Percentiles rank a stretch among this genome's conserved stretches.
These are phyloP conservation scores for Colletotrichum sublineola DNA, from an alignment of 2,329 filamentous ascomycete genomes.

Conservation along the genomic window DNA sequence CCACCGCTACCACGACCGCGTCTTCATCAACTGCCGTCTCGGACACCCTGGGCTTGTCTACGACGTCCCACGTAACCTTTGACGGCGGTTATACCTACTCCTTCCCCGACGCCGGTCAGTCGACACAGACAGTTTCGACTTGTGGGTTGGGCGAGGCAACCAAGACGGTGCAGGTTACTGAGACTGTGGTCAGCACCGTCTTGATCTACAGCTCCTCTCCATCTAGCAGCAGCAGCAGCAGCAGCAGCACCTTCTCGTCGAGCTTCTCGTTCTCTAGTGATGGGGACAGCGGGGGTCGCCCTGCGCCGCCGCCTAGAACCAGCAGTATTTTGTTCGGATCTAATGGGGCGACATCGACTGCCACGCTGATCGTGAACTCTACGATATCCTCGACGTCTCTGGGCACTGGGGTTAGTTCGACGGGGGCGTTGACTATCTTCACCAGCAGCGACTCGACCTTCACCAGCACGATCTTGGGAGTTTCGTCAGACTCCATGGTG, in stretches of 20 bases:
- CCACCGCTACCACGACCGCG: too few species aligned
- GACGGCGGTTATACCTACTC: conserved; percentile 32
- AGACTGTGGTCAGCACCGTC: conserved; percentile 27
- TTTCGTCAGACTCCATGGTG: neutral
- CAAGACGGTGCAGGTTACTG: conserved; percentile 24
- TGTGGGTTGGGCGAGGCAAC: conserved; percentile 9
- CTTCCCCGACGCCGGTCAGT: neutral
- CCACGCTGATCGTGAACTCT: neutral
- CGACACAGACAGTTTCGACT: neutral
- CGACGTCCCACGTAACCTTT: neutral
- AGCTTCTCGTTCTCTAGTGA: neutral
- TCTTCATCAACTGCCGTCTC: neutral
- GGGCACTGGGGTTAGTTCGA: too few species aligned
- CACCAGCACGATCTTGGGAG: neutral
- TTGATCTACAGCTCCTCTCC: neutral
- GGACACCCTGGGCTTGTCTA: neutral
- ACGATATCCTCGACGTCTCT: neutral
- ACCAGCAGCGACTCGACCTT: neutral
- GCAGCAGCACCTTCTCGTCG: neutral
- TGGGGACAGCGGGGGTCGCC: conserved; percentile 11
- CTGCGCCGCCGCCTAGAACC: conserved; percentile 1
- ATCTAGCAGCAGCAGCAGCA: neutral
- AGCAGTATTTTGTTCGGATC: neutral
- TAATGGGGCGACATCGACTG: neutral
- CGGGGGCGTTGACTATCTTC: neutral